phyloP scores from a whole-genome alignment of 2,329 filamentous ascomycete genomes.

The Keithomyces neogunnii region DNA sequence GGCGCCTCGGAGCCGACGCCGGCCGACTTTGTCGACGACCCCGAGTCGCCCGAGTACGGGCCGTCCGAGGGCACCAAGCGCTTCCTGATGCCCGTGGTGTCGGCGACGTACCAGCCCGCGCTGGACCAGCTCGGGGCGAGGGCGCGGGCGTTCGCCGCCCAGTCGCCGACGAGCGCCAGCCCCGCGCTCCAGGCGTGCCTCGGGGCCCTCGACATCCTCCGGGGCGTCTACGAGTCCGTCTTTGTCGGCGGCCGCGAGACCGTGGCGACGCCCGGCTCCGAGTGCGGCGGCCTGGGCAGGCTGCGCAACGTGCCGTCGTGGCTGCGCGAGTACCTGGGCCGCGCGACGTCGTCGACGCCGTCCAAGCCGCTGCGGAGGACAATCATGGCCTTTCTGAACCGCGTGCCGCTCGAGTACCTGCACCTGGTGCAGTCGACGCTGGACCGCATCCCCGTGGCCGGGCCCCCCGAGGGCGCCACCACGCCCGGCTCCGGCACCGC shows the following conservation, averaged over 20 bases:
- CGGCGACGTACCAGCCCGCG: conserved; percentile 5
- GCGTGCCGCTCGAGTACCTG: conserved; percentile 23
- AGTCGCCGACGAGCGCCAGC: neutral
- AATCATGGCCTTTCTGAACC: conserved; percentile 33
- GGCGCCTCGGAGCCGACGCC: neutral
- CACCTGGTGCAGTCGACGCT: conserved; percentile 25
- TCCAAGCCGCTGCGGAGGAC: conserved; percentile 25
- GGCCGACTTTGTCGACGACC: neutral
- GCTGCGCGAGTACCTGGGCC: conserved; percentile 26
- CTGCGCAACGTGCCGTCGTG: conserved; percentile 22
- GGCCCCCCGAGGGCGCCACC: neutral
- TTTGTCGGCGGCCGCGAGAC: neutral
- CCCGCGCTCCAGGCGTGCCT: neutral
- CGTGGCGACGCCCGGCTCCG: neutral
- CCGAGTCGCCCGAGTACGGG: conserved; percentile 1
- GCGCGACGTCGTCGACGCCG: conserved; percentile 18
- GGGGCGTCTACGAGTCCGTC: neutral
- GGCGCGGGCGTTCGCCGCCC: neutral
- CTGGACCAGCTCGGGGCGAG: conserved; percentile 3
- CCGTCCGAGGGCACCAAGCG: conserved; percentile 6
- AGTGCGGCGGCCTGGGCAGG: conserved; percentile 9
- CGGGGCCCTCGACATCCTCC: neutral
- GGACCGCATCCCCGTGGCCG: conserved; percentile 8
- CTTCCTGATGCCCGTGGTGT: conserved; percentile 4
- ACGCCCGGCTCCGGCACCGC: neutral